Evolutionary conservation across 495 filamentous ascomycete genomes (phyloP), one percentile per base, ranked within the genome.

Genomic region (Physcia stellaris): DNA sequence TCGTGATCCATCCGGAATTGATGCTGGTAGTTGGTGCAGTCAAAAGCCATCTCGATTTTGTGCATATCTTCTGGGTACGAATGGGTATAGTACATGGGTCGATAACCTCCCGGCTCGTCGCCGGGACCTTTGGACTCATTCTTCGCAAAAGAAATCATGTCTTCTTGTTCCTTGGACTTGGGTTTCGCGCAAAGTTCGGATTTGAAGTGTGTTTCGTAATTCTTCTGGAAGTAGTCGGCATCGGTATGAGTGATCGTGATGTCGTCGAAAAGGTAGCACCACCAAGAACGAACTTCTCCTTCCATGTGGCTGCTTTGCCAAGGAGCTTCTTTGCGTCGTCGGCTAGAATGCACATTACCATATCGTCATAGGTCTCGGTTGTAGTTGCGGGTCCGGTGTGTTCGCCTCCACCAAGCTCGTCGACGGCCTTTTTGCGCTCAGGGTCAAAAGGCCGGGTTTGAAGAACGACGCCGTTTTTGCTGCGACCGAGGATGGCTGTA

Each of bases 1-100:
- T 58, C 54, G n/a, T 61, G 23, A 11, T 56, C 53, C 26, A 65
- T 61, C 1, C 76, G 73, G 50, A 92, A 86, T 55, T 92, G 83
- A 42, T 79, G 66, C 51, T 92, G 83, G 59, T 92, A 92, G 49
- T 84, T 80, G 13, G 76, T 80, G 58, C 79, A 83, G 54, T 88
- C 81, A 55, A 88, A 92, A 44, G 71, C 79, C 83, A 92, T 87
- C 49, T 92, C 83, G 6, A 92, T 77, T 46, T 82, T 81, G 10
- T 64, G 62, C 9, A 65, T 68, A 45, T 80, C 77, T 10, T 68
- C 47, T 7, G 59, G 49, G 51, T 84, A 85, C 11, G 65, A 70
- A 37, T 84, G 80, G 42, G 75, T 87, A 55, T 73, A 79, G 59
- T 90, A 90, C 83, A 90, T 90, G 12, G 83, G 80, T 13, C 71